Evolutionary conservation across 768 basidiomycete genomes (phyloP), one percentile per base, ranked within the genome.

Genomic region (Termitomyces sp.): DNA sequence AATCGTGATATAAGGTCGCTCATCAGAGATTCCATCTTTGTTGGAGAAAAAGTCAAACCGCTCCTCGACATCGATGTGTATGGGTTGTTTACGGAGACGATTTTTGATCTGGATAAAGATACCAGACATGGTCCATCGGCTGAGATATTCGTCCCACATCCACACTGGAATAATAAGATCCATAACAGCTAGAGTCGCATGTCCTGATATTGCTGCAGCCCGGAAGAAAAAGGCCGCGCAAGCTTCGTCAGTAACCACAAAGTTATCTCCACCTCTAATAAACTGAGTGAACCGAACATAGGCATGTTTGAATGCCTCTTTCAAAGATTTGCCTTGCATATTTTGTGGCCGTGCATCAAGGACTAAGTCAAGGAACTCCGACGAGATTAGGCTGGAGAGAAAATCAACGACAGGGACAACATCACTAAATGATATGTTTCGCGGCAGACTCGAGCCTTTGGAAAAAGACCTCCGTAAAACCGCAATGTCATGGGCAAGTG

Each of bases 1-100:
- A 5, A 61, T 51, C 8, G 55, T 51, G 32, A 61, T 57, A 22
- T 61, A 61, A 12, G 60, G 60, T 3, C 55, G 48, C 3, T 45
- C 7, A 16, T 61, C 49, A 12, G 12, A 8, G 3, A 24, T n/a
- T 3, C 36, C 55, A 6, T 57, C 18, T 12, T 8, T 12, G 20
- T 50, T 18, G 20, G 46, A 38, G 28, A 61, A 61, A 24, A 61
- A 61, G 11, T 24, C 32, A n/a, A 61, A 49, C 2, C 42, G 15
- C 2, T 48, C 22, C 46, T 57, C 60, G 18, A 57, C 36, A 24
- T 61, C 49, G 18, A 61, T 61, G 15, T 56, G 46, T 22, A 56
- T 16, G 12, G 35, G 18, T 24, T 52, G 35, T n/a, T 24, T 33
- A 7, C 35, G 28, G 20, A 28, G 36, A 42, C 33, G 39, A 16